Conservation (phyloP, 306 rosid genomes). For the Glycine soja region DNA sequence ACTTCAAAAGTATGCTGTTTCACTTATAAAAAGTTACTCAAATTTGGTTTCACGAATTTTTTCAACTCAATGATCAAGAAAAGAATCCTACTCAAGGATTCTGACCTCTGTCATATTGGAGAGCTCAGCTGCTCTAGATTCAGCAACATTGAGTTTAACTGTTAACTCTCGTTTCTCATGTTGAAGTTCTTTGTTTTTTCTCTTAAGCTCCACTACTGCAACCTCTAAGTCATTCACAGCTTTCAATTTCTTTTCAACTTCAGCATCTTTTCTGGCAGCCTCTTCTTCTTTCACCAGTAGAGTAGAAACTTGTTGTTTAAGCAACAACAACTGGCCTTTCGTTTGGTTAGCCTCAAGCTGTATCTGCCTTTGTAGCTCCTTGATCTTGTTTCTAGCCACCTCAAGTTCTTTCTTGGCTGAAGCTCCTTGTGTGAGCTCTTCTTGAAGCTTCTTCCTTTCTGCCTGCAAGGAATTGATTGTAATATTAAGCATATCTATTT, state of each 20-base stretch:
- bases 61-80: conserved; percentile 29
- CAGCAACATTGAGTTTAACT: conserved; percentile 75
- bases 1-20: conserved; percentile 30
- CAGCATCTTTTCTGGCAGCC: conserved; percentile 76
- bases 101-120: conserved; percentile 88
- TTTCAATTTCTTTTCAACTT: conserved; percentile 77
- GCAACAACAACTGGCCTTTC: conserved; percentile 87
- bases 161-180: conserved; percentile 82
- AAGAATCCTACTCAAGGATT: conserved; percentile 18
- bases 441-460: conserved; percentile 88
- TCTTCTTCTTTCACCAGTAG: conserved; percentile 82
- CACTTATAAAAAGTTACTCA: neutral
- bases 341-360: conserved; percentile 91
- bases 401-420: conserved; percentile 78
- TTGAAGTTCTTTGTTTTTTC: conserved; percentile 87
- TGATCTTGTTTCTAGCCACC: conserved; percentile 83
- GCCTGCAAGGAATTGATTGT: conserved; percentile 83
- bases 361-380: conserved; percentile 89
- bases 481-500: conserved; percentile 77
- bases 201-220: conserved; percentile 76
- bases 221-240: conserved; percentile 76
- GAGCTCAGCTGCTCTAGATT: conserved; percentile 63
- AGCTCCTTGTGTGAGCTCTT: conserved; percentile 66
- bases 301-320: conserved; percentile 87
- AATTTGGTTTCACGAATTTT: conserved; percentile 9